phyloP scores from a whole-genome alignment of 345 rosid genomes.

The Physaria fendleri region DNA sequence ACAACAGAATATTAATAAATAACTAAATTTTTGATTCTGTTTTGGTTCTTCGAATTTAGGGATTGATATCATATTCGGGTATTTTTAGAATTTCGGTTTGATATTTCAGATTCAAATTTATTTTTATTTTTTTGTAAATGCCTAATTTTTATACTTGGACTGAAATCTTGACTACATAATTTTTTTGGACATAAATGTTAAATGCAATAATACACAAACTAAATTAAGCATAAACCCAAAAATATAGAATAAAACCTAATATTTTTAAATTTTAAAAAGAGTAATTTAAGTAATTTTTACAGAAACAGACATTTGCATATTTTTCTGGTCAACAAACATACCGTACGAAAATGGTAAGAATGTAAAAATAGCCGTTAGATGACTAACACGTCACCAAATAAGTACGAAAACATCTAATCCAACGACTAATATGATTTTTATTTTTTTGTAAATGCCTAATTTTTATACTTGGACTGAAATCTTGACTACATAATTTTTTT shows the following conservation, averaged over 20 bases:
- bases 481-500: not conserved
- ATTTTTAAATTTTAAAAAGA: no score
- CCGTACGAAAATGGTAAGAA: no score
- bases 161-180: not conserved
- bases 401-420: not conserved
- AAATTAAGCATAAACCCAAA: not conserved
- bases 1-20: not conserved
- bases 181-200: not conserved
- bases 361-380: conserved; percentile 9
- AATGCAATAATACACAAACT: not conserved
- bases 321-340: no score
- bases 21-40: no score
- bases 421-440: conserved; percentile 14
- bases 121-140: no score
- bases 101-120: no score
- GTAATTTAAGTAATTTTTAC: no score
- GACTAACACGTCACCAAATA: conserved; percentile 15
- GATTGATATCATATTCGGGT: no score
- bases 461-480: not conserved
- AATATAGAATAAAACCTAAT: not conserved
- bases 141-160: not conserved
- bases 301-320: not conserved
- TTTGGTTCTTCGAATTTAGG: no score
- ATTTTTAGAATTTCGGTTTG: no score
- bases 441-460: no score